Base-by-base conservation (phyloP, 106 monocot genomes). In the Cymbidium sinense region DNA sequence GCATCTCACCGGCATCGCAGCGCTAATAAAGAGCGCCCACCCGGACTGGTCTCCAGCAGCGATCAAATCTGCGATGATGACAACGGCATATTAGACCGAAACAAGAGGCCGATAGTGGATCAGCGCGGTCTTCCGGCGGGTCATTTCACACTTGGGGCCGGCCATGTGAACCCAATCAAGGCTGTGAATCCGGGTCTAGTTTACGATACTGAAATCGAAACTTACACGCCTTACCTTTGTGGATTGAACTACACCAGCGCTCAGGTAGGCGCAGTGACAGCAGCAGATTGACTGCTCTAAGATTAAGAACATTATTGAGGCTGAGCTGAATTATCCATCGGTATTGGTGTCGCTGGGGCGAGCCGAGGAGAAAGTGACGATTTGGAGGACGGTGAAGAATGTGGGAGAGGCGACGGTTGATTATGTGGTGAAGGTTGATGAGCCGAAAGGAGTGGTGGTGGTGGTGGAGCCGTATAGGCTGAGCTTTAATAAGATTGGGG, bases 271-370 rank as follows among this genome's bases (percentile, higher is more conserved):
- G 2, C 17, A 7, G 7, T 21, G 29, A 21, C 54, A 78, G 33
- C 4, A 64, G 70, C 11, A 50, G 78, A 23, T 75, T 23, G 54
- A 33, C 50, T 86, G 86, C 64, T 39, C 51, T 11, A 18, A 35
- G 21, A 19, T 65, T 19, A 19, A 47, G 39, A 43, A 12, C 23
- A 77, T 80, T 4, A n/a, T 62, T 4, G 76, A 78, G 35, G 80
- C 31, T 1, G 85, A 88, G 15, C 76, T 88, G 18, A 88, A 88
- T 69, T 88, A 85, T 51, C 88, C 88, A 5, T 70, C 85, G n/a
- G 73, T 88, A 1, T 51, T 58, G 1, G 52, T 88, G 10, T 28
- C 70, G 9, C 54, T 70, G 1, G 43, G 43, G 2, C 1, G 7
- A 1, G 44, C 20, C 0, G 50, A 51, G 8, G 39, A 31, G 75